Percentiles rank a stretch among this genome's conserved stretches.
phyloP scores from a whole-genome alignment of 306 rosid species.

The Medicago ruthenica region DNA sequence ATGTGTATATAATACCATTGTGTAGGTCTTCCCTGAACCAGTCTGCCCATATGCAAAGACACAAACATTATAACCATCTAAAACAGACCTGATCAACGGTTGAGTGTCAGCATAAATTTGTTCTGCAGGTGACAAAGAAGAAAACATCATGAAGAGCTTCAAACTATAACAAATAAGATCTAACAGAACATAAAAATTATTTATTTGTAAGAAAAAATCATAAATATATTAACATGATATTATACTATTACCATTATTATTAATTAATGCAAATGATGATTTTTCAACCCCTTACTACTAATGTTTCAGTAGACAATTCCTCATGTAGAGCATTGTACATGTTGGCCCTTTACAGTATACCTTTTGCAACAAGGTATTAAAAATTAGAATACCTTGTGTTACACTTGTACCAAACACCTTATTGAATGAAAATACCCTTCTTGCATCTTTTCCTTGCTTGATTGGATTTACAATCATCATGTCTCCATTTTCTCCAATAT shows the following conservation, averaged over 20 bases:
- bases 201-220: constrained; percentile 18
- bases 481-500: constrained; percentile 96
- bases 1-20: constrained; percentile 68
- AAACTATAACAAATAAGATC: neutral
- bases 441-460: constrained; percentile 86
- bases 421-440: constrained; percentile 90
- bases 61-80: constrained; percentile 94
- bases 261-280: neutral
- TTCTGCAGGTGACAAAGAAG: constrained; percentile 60
- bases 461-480: constrained; percentile 90
- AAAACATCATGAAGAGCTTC: constrained; percentile 33
- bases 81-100: constrained; percentile 79
- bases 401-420: constrained; percentile 87
- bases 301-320: neutral
- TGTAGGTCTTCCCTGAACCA: constrained; percentile 98
- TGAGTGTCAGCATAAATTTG: constrained; percentile 91
- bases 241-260: constrained; percentile 2
- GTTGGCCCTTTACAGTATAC: neutral
- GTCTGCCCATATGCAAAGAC: constrained; percentile 99
- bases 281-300: constrained; percentile 21
- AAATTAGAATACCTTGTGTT: constrained; percentile 76
- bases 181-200: constrained; percentile 14
- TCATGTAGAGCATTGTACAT: neutral
- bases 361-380: constrained; percentile 19
- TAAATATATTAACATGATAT: neutral